Percentiles rank a stretch among this genome's conserved stretches.
Conservation (phyloP, 345 rosid genomes). For the Reutealis trisperma region DNA sequence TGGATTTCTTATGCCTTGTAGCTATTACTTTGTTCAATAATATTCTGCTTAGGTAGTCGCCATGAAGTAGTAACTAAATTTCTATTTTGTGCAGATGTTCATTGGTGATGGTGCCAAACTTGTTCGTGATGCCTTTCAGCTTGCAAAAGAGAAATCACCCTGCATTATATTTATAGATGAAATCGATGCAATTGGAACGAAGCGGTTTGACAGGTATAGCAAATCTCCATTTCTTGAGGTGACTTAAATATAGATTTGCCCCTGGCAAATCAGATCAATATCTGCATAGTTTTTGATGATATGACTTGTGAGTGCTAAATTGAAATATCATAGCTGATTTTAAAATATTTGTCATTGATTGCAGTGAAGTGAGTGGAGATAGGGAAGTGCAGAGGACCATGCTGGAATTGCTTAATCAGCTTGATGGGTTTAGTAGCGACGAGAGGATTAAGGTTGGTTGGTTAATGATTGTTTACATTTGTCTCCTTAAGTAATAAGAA, state of each 20-base stretch:
- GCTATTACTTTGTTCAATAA: background rate
- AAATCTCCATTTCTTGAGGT: background rate
- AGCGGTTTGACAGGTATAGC: conserved; percentile 91
- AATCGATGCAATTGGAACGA: conserved; percentile 98
- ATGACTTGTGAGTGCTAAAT: background rate
- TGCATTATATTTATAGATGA: conserved; percentile 99
- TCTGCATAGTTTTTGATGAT: background rate
- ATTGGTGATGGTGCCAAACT: conserved; percentile 99
- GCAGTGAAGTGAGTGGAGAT: conserved; percentile 99
- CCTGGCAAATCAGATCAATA: background rate
- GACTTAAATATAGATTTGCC: background rate
- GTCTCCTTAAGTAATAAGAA: background rate
- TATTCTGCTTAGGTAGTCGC: background rate
- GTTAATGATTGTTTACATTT: background rate
- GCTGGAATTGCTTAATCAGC: conserved; percentile 98
- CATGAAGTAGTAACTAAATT: background rate
- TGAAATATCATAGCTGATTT: background rate
- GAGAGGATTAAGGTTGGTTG: conserved; percentile 85
- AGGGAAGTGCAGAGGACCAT: conserved; percentile 99
- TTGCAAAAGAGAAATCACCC: conserved; percentile 98
- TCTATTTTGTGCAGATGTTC: conserved; percentile 68
- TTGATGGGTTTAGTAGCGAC: conserved; percentile 98
- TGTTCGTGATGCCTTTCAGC: conserved; percentile 99
- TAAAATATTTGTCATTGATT: conserved; percentile 14
- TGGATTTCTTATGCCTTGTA: background rate